phyloP scores from a whole-genome alignment of 352 stramenopile genomes.

The Pythium coloratum region DNA sequence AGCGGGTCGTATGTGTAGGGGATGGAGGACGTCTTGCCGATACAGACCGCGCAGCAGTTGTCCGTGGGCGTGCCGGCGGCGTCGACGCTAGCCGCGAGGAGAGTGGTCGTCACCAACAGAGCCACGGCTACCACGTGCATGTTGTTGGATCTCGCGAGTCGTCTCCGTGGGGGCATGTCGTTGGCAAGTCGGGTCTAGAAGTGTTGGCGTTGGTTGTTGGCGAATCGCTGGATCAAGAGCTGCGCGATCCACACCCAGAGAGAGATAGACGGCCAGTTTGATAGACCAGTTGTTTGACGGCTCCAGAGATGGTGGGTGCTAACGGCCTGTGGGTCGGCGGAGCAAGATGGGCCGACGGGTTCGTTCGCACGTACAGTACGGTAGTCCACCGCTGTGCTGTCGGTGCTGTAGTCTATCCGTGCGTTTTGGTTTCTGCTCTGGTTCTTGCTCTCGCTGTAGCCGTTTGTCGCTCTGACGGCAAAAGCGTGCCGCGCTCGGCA shows the following conservation, averaged over 20 bases:
- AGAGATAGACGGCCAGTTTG: background rate
- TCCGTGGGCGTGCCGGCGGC: conserved; percentile 30
- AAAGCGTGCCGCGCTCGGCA: background rate
- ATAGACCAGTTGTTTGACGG: background rate
- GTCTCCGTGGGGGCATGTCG: background rate
- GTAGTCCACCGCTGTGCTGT: too few species aligned
- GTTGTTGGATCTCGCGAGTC: background rate
- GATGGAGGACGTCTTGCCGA: conserved; percentile 58
- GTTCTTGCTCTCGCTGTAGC: background rate
- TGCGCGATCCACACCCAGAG: background rate
- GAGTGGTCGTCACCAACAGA: background rate
- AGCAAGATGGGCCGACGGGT: background rate
- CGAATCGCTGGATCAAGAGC: too few species aligned
- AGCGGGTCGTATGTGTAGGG: conserved; percentile 71
- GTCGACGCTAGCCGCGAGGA: background rate
- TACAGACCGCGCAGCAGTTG: conserved; percentile 62
- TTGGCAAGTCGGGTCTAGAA: background rate
- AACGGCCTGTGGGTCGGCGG: background rate
- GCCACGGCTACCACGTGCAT: background rate
- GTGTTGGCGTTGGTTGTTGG: background rate
- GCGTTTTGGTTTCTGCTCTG: background rate
- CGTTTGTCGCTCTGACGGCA: background rate
- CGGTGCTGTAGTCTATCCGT: background rate
- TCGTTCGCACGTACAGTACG: background rate
- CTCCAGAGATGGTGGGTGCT: conserved; percentile 2